Evolutionary conservation across 2,329 filamentous ascomycete species (phyloP).

Genomic region (Colletotrichum magnum): DNA sequence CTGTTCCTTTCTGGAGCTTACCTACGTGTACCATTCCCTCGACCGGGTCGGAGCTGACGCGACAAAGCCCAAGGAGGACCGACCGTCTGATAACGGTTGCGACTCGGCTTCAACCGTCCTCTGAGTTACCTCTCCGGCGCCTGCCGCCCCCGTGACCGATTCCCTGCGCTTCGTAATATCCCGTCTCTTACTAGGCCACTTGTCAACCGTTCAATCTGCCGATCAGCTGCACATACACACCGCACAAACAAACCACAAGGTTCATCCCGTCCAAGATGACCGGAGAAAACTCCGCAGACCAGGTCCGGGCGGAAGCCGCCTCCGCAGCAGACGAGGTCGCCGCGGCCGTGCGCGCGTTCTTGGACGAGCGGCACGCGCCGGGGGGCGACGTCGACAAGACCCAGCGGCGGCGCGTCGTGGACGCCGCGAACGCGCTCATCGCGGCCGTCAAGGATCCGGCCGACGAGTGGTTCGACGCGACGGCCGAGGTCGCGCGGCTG

Average conservation of each 20-base stretch:
- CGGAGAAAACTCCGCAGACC: background rate
- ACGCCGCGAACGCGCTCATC: slow-evolving; percentile 32
- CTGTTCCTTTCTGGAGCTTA: background rate
- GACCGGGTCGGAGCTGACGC: too few species aligned
- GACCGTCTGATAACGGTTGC: background rate
- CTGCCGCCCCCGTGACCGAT: background rate
- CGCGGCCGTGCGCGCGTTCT: slow-evolving; percentile 21
- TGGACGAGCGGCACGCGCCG: background rate
- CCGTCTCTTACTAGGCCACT: background rate
- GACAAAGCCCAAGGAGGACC: background rate
- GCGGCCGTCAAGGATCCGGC: slow-evolving; percentile 27
- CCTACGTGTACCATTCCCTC: background rate
- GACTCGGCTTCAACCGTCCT: background rate
- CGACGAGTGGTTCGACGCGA: slow-evolving; percentile 34
- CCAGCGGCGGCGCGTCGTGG: slow-evolving; percentile 30
- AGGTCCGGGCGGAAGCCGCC: slow-evolving; percentile 26
- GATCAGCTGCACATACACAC: background rate
- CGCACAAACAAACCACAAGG: background rate
- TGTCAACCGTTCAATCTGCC: slow-evolving; percentile 9
- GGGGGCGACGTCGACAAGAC: slow-evolving; percentile 29
- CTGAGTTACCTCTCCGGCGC: background rate
- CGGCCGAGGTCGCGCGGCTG: slow-evolving; percentile 28
- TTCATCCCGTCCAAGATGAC: slow-evolving; percentile 12
- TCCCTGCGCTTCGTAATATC: background rate
- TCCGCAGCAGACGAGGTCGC: slow-evolving; percentile 30